phyloP scores from a whole-genome alignment of 83 land plant species.

The Picea mariana region DNA sequence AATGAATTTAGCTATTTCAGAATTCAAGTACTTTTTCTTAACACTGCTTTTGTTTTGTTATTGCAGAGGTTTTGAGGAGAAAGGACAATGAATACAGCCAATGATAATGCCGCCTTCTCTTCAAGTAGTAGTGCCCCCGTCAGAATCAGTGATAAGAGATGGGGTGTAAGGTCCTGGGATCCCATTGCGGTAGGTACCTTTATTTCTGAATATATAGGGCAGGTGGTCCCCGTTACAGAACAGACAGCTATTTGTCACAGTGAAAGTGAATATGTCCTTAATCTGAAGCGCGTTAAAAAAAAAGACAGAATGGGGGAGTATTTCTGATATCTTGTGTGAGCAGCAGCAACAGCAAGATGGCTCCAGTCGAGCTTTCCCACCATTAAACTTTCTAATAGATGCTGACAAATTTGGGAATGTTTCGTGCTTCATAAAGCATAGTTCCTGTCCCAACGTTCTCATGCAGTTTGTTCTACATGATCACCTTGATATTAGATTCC shows the following conservation, averaged over 20 bases:
- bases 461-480: conserved; percentile 83
- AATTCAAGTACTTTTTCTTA: too few relatives aligned
- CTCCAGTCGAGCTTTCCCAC: conserved; percentile 28
- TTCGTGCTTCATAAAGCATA: conserved; percentile 90
- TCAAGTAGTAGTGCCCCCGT: too few relatives aligned
- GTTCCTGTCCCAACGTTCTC: conserved; percentile 74
- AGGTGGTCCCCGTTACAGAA: conserved; percentile 37
- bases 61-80: too few relatives aligned
- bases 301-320: conserved; percentile 65
- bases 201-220: conserved; percentile 64
- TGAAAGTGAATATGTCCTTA: conserved; percentile 44
- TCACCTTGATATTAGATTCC: conserved; percentile 40
- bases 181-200: conserved; percentile 76
- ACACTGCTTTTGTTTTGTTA: too few relatives aligned
- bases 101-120: too few relatives aligned
- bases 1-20: too few relatives aligned
- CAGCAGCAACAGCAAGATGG: background rate
- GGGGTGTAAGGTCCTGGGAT: conserved; percentile 93
- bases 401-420: conserved; percentile 79
- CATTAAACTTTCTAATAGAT: conserved; percentile 60
- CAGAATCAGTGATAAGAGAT: conserved; percentile 79
- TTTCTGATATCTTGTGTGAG: conserved; percentile 42
- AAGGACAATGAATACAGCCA: too few relatives aligned
- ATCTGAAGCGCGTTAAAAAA: conserved; percentile 50
- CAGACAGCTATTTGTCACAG: conserved; percentile 24